phyloP scores from a whole-genome alignment of 176 grass and related monocot genomes.

The Carex scoparia region DNA sequence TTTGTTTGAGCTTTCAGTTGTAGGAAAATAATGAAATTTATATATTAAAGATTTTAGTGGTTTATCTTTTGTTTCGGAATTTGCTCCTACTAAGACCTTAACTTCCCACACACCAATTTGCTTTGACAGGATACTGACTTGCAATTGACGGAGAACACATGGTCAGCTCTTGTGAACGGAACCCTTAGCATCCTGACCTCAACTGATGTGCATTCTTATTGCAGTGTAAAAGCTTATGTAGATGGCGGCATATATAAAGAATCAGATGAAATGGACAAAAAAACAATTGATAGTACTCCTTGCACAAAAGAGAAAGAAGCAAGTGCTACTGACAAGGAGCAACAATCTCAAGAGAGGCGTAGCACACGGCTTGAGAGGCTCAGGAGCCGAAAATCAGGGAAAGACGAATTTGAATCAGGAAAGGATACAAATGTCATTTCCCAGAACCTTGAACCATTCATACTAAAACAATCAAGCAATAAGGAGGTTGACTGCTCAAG shows the following conservation, averaged over 20 bases:
- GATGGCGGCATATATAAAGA: slow-evolving; percentile 35
- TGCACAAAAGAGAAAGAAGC: slow-evolving; percentile 65
- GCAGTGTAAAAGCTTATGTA: slow-evolving; percentile 47
- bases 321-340: slow-evolving; percentile 56
- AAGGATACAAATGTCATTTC: slow-evolving; percentile 76
- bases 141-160: slow-evolving; percentile 61
- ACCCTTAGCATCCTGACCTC: slow-evolving; percentile 47
- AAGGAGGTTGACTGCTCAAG: slow-evolving; percentile 47
- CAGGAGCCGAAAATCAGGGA: slow-evolving; percentile 82
- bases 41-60: slow-evolving; percentile 4
- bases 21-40: slow-evolving; percentile 38
- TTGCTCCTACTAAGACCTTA: neutral
- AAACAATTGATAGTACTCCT: slow-evolving; percentile 38
- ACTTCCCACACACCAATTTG: neutral
- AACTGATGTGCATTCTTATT: slow-evolving; percentile 36
- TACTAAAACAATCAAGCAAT: slow-evolving; percentile 41
- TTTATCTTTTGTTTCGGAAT: neutral
- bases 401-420: slow-evolving; percentile 79
- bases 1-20: neutral
- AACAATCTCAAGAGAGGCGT: slow-evolving; percentile 82
- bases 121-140: slow-evolving; percentile 36
- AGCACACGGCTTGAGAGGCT: slow-evolving; percentile 92
- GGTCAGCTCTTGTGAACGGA: slow-evolving; percentile 60
- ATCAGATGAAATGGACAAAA: slow-evolving; percentile 43
- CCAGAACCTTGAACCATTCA: slow-evolving; percentile 76